phyloP scores from a whole-genome alignment of 2,329 filamentous ascomycete species.

The Fusarium chuoi region DNA sequence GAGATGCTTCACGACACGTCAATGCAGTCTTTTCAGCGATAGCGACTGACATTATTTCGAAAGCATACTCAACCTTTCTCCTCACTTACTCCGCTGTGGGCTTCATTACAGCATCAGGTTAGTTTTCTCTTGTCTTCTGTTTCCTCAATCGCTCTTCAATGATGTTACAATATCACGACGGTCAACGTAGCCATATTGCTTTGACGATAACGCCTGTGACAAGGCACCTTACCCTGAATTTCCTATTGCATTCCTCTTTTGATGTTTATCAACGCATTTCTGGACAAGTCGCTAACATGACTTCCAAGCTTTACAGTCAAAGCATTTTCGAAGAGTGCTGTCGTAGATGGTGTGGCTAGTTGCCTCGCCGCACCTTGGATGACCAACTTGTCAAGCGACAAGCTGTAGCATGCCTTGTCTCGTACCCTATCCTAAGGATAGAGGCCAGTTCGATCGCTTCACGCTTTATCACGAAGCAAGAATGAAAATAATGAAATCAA shows the following conservation, averaged over 20 bases:
- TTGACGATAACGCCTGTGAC: constrained; percentile 60
- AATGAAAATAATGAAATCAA: not conserved
- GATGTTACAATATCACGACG: constrained; percentile 60
- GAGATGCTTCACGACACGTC: constrained; percentile 32
- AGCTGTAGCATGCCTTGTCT: not conserved
- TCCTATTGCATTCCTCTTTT: not conserved
- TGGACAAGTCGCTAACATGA: constrained; percentile 21
- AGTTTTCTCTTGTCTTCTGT: constrained; percentile 29
- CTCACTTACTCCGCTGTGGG: not conserved
- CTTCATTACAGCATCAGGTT: constrained; percentile 35
- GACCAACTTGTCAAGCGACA: constrained; percentile 10
- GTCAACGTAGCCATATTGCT: constrained; percentile 60
- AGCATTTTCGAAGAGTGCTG: not conserved
- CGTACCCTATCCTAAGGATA: not conserved
- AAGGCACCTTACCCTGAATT: constrained; percentile 50
- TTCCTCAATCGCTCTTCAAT: constrained; percentile 42
- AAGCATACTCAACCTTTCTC: constrained; percentile 10
- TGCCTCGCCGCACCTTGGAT: too few species aligned
- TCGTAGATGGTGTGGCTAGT: not conserved
- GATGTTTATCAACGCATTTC: not conserved
- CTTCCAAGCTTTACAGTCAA: not conserved
- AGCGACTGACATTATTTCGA: constrained; percentile 39
- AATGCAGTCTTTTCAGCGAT: constrained; percentile 25
- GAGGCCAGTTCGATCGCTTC: not conserved
- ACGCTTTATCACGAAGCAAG: not conserved